These are phyloP conservation scores for Neurospora terricola DNA, from an alignment of 495 filamentous ascomycete genomes.

Conservation along the genomic window DNA sequence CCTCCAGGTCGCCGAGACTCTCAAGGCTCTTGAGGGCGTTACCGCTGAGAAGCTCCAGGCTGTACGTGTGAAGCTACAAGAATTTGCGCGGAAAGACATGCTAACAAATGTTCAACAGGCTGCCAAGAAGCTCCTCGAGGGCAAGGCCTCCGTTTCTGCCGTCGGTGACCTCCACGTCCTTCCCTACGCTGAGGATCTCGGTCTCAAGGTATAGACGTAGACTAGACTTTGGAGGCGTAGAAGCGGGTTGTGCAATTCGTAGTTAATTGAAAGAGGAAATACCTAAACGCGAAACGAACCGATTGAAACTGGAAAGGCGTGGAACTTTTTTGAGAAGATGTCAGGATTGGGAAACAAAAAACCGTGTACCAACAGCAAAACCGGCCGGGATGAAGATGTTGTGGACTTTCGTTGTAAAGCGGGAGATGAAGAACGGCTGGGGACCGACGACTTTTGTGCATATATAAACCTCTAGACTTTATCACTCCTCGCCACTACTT, in stretches of 20 bases:
- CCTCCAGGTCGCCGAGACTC: constrained; percentile 75
- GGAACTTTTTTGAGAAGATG: not conserved
- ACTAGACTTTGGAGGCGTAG: not conserved
- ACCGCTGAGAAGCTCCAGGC: constrained; percentile 75
- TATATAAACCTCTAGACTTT: constrained; percentile 37
- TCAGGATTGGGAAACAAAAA: not conserved
- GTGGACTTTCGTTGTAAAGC: not conserved
- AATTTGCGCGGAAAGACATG: constrained; percentile 2
- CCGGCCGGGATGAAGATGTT: not conserved
- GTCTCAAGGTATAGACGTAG: constrained; percentile 74
- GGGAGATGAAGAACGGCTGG: not conserved
- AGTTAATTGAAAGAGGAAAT: not conserved
- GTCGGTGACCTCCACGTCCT: constrained; percentile 84
- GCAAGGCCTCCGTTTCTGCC: constrained; percentile 77
- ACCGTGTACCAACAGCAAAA: not conserved
- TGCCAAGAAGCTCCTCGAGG: constrained; percentile 72
- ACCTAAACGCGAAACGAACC: constrained; percentile 1
- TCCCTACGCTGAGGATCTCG: constrained; percentile 88
- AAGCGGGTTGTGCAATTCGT: not conserved
- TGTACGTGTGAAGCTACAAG: constrained; percentile 44
- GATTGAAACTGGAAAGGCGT: not conserved
- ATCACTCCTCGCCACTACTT: constrained; percentile 13
- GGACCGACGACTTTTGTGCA: constrained; percentile 31
- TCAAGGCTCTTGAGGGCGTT: constrained; percentile 70
- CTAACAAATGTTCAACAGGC: constrained; percentile 45